These are phyloP conservation scores for Penicillium bialowiezense DNA, from an alignment of 495 filamentous ascomycete genomes.

Conservation along the genomic window DNA sequence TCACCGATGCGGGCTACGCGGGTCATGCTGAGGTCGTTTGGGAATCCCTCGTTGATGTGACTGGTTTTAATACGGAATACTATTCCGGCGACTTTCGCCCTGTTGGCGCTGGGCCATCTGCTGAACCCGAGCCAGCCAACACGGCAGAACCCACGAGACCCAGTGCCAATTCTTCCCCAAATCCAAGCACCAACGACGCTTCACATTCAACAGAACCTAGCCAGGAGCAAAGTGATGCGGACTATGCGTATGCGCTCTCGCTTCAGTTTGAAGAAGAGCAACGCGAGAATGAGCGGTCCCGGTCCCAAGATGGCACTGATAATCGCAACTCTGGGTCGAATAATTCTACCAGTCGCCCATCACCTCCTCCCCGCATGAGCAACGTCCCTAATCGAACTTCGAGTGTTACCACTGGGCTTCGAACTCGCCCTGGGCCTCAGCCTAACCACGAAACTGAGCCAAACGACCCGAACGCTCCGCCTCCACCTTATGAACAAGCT, in stretches of 20 bases:
- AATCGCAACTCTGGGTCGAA: constrained; percentile 8
- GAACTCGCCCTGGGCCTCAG: constrained; percentile 10
- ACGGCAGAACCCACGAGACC: constrained; percentile 29
- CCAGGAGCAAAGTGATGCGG: constrained; percentile 49
- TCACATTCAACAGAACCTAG: constrained; percentile 19
- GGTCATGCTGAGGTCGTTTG: constrained; percentile 90
- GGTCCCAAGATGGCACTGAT: constrained; percentile 5
- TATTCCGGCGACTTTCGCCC: constrained; percentile 87
- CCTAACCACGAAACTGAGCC: constrained; percentile 21
- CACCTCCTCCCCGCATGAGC: constrained; percentile 13
- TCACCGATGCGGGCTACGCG: constrained; percentile 90
- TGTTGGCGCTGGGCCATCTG: constrained; percentile 57
- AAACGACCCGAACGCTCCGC: constrained; percentile 57
- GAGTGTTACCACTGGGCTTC: constrained; percentile 21
- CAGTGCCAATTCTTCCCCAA: constrained; percentile 13
- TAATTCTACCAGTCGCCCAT: constrained; percentile 7
- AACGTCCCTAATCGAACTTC: constrained; percentile 18
- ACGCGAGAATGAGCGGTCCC: constrained; percentile 16
- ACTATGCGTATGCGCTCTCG: constrained; percentile 46
- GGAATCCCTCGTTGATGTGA: constrained; percentile 88
- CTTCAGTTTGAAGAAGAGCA: constrained; percentile 46
- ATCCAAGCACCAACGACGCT: constrained; percentile 5
- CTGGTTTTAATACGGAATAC: constrained; percentile 78
- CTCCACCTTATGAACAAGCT: constrained; percentile 81
- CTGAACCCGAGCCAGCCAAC: constrained; percentile 2